phyloP scores from a whole-genome alignment of 73 alveolate genomes.

The Blepharisma stoltei region DNA sequence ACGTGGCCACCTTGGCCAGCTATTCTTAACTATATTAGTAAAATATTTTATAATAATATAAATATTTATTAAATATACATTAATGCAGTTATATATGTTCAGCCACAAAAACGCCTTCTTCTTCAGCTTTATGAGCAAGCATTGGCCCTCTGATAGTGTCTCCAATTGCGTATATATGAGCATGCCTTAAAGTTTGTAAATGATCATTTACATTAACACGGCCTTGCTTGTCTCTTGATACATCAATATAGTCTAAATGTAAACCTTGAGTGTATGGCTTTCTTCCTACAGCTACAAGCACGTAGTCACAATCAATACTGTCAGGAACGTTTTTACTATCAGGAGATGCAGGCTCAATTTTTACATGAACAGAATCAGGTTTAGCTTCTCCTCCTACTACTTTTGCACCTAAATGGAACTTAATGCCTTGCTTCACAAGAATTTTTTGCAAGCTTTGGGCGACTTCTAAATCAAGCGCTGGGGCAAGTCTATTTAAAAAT shows the following conservation, averaged over 20 bases:
- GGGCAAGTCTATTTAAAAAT: conserved; percentile 72
- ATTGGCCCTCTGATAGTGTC: conserved; percentile 86
- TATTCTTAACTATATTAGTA: too few species aligned
- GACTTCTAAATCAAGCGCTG: conserved; percentile 81
- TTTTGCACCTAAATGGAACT: conserved; percentile 79
- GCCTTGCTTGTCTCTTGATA: conserved; percentile 63
- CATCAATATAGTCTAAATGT: conserved; percentile 69
- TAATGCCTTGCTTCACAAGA: conserved; percentile 89
- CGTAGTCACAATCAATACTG: conserved; percentile 64
- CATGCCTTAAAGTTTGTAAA: conserved; percentile 39
- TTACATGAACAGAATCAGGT: conserved; percentile 65
- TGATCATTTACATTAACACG: conserved; percentile 41
- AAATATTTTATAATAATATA: too few species aligned
- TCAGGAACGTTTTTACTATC: background rate
- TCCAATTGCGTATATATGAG: conserved; percentile 79
- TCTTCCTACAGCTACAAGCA: conserved; percentile 89
- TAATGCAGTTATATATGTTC: too few species aligned
- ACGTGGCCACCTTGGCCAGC: conserved; percentile 86
- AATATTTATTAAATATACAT: too few species aligned
- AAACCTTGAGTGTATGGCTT: conserved; percentile 82
- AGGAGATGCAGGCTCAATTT: conserved; percentile 36
- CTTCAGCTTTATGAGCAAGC: conserved; percentile 97
- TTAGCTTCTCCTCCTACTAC: conserved; percentile 73
- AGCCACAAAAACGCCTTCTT: conserved; percentile 91
- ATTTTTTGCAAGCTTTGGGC: conserved; percentile 72